These are phyloP conservation scores for Lentinus polychrous DNA, from an alignment of 1,284 basidiomycete species.

Conservation along the genomic window DNA sequence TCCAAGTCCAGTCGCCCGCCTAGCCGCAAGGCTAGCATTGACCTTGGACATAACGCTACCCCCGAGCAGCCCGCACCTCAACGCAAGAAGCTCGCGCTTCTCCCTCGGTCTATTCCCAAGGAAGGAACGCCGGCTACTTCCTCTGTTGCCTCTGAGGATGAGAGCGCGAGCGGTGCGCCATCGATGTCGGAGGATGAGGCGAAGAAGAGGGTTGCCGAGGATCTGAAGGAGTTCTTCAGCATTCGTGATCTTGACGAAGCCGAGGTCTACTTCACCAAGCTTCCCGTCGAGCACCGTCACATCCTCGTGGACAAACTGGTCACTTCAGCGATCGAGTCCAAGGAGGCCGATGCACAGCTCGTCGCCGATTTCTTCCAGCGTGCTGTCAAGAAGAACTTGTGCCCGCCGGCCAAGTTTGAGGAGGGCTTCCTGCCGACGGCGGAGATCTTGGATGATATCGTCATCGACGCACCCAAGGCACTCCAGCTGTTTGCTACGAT, in stretches of 20 bases:
- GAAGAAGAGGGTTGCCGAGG: conserved; percentile 74
- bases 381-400: conserved; percentile 48
- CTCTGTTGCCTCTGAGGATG: conserved; percentile 48
- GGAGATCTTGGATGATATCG: conserved; percentile 79
- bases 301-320: conserved; percentile 72
- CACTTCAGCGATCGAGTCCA: conserved; percentile 69
- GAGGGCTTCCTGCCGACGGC: conserved; percentile 60
- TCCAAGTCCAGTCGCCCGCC: conserved; percentile 42
- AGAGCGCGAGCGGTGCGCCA: conserved; percentile 31
- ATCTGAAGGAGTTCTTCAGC: conserved; percentile 71
- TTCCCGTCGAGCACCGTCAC: conserved; percentile 59
- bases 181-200: conserved; percentile 69
- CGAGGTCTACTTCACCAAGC: conserved; percentile 72
- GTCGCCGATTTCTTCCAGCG: conserved; percentile 65
- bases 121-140: conserved; percentile 42
- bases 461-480: conserved; percentile 86
- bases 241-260: conserved; percentile 82
- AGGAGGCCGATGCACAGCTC: conserved; percentile 77
- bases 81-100: conserved; percentile 59
- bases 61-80: conserved; percentile 47
- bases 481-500: conserved; percentile 71
- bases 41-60: conserved; percentile 29
- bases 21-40: conserved; percentile 45
- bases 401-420: conserved; percentile 51
- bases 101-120: conserved; percentile 51